Evolutionary conservation across 441 rosid genomes (phyloP).

Genomic region (Pelargonium cotyledonis): DNA sequence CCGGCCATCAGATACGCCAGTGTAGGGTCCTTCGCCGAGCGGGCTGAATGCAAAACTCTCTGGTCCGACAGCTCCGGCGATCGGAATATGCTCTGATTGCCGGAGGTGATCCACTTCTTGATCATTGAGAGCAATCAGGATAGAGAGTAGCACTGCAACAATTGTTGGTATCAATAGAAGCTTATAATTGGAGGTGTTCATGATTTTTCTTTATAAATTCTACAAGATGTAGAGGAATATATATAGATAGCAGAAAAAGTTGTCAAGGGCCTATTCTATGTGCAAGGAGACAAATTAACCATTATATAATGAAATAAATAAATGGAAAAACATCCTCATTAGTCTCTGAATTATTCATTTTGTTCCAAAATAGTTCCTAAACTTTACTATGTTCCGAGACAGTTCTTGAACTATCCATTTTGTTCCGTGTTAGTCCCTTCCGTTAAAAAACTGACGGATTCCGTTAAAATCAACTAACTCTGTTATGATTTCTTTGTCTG

Average conservation of each 20-base stretch:
- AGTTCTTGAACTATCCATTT: too few species aligned
- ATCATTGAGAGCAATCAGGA: not conserved
- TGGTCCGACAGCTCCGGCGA: conserved; percentile 37
- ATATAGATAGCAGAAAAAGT: not conserved
- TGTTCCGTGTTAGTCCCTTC: too few species aligned
- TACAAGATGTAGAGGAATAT: not conserved
- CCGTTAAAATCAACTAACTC: too few species aligned
- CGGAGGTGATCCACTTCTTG: not conserved
- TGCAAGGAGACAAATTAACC: too few species aligned
- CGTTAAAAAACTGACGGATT: too few species aligned
- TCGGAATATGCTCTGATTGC: conserved; percentile 21
- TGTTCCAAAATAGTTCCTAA: too few species aligned
- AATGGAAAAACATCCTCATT: too few species aligned
- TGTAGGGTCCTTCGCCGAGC: conserved; percentile 45
- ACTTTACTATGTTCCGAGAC: too few species aligned
- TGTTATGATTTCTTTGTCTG: too few species aligned
- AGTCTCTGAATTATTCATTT: too few species aligned
- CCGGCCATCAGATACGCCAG: conserved; percentile 52
- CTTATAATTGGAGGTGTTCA: not conserved
- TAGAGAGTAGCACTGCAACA: not conserved
- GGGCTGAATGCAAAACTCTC: conserved; percentile 50
- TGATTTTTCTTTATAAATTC: not conserved
- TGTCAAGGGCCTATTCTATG: too few species aligned
- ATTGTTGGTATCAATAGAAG: not conserved
- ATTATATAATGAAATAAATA: too few species aligned